Evolutionary conservation across 805 yeast genomes (phyloP).

Genomic region (Metahyphopichia silvanorum): DNA sequence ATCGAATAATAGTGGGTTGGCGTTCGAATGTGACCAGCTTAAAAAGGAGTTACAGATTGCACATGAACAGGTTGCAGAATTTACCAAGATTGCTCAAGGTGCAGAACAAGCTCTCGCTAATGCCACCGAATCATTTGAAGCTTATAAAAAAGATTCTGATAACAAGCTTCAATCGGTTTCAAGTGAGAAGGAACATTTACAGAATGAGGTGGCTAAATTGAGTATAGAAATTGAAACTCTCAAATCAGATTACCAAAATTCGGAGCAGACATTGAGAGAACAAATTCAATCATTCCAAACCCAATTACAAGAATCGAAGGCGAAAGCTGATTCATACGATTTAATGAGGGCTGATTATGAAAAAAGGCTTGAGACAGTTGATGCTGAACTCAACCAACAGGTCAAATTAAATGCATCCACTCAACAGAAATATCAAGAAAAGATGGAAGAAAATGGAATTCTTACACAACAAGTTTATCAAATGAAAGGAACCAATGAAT

Average conservation of each 20-base stretch:
- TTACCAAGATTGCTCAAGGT: slow-evolving; percentile 58
- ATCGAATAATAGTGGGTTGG: slow-evolving; percentile 5
- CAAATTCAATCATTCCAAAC: slow-evolving; percentile 25
- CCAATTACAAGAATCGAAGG: slow-evolving; percentile 16
- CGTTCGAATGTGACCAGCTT: slow-evolving; percentile 42
- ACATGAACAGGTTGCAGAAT: slow-evolving; percentile 55
- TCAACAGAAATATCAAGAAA: slow-evolving; percentile 54
- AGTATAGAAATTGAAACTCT: slow-evolving; percentile 17
- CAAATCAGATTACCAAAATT: slow-evolving; percentile 17
- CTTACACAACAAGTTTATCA: slow-evolving; percentile 31
- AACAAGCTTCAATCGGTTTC: slow-evolving; percentile 14
- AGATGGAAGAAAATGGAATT: slow-evolving; percentile 53
- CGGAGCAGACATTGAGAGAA: slow-evolving; percentile 14
- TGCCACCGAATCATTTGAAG: slow-evolving; percentile 52
- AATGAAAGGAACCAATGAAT: slow-evolving; percentile 14
- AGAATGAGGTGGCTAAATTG: slow-evolving; percentile 16
- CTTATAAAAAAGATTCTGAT: slow-evolving; percentile 24
- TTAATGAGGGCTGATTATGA: slow-evolving; percentile 29
- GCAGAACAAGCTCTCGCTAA: slow-evolving; percentile 63
- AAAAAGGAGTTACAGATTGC: slow-evolving; percentile 55
- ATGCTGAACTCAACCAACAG: slow-evolving; percentile 38
- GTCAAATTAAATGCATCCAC: slow-evolving; percentile 44
- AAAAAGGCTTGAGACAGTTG: slow-evolving; percentile 21
- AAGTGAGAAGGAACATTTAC: slow-evolving; percentile 21
- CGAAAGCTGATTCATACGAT: slow-evolving; percentile 34